A percentile compares a stretch with the other conserved stretches of the same genome.
phyloP scores from a whole-genome alignment of 768 basidiomycete species.

The Boletus tomentosulus region DNA sequence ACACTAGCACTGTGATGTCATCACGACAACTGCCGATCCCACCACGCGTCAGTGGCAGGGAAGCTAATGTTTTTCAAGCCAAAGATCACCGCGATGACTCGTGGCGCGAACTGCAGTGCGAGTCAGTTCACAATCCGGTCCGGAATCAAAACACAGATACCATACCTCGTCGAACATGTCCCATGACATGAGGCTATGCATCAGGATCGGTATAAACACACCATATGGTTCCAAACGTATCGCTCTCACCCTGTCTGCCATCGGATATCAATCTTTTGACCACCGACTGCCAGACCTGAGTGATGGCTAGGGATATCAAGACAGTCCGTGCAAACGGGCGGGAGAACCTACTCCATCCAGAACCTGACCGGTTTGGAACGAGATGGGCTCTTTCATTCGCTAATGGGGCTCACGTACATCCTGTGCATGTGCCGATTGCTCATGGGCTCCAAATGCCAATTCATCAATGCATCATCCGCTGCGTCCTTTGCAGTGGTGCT shows the following conservation, averaged over 20 bases:
- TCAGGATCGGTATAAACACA: neutral
- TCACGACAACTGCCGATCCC: neutral
- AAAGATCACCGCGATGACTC: conserved; percentile 41
- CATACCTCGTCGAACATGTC: conserved; percentile 21
- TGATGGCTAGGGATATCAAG: conserved; percentile 5
- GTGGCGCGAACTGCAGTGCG: conserved; percentile 37
- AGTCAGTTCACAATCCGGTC: conserved; percentile 14
- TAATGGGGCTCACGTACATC: conserved; percentile 26
- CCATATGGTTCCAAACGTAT: neutral
- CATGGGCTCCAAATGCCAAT: conserved; percentile 21
- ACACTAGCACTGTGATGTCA: neutral
- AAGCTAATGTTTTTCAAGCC: conserved; percentile 35
- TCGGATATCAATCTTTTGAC: conserved; percentile 6
- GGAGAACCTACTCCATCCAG: conserved; percentile 35
- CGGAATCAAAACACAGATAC: neutral
- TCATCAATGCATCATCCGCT: conserved; percentile 32
- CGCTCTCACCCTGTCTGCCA: conserved; percentile 20
- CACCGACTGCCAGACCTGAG: conserved; percentile 3
- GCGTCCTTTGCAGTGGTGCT: conserved; percentile 25
- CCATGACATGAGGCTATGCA: conserved; percentile 31
- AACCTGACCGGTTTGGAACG: conserved; percentile 36
- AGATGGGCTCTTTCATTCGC: conserved; percentile 12
- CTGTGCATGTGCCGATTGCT: conserved; percentile 30
- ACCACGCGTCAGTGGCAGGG: neutral
- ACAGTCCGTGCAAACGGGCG: neutral